phyloP scores from a whole-genome alignment of 2,329 filamentous ascomycete species.

The Colletotrichum sp. region DNA sequence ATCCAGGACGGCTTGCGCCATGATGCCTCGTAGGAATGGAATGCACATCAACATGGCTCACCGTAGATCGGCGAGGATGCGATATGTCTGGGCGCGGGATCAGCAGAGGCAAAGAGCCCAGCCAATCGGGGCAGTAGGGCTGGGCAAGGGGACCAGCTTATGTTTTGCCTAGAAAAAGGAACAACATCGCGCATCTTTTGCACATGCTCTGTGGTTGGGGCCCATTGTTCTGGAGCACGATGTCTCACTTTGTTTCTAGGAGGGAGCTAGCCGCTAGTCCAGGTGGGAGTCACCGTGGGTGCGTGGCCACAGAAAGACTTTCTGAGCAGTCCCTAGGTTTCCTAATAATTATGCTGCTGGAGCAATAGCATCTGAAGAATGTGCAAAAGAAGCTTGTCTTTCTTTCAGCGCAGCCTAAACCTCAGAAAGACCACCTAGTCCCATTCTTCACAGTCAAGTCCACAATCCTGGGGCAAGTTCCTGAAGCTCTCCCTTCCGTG shows the following conservation, averaged over 20 bases:
- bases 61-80: neutral
- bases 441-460: neutral
- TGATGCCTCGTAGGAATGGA: neutral
- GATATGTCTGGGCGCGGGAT: neutral
- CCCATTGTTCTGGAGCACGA: neutral
- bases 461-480: neutral
- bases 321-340: neutral
- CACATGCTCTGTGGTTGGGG: neutral
- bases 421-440: neutral
- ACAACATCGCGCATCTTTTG: neutral
- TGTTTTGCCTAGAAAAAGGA: neutral
- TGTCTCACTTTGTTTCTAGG: neutral
- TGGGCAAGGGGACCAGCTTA: neutral
- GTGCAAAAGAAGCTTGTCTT: neutral
- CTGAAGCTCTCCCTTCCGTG: neutral
- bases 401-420: neutral
- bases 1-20: fast-evolving
- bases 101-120: neutral
- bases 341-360: neutral
- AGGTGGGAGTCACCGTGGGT: neutral
- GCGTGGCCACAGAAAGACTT: neutral
- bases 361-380: neutral
- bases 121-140: neutral
- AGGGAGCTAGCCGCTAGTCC: neutral
- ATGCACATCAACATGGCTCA: neutral